These are phyloP conservation scores for Epichloe gansuensis DNA, from an alignment of 2,329 filamentous ascomycete genomes.

Conservation along the genomic window DNA sequence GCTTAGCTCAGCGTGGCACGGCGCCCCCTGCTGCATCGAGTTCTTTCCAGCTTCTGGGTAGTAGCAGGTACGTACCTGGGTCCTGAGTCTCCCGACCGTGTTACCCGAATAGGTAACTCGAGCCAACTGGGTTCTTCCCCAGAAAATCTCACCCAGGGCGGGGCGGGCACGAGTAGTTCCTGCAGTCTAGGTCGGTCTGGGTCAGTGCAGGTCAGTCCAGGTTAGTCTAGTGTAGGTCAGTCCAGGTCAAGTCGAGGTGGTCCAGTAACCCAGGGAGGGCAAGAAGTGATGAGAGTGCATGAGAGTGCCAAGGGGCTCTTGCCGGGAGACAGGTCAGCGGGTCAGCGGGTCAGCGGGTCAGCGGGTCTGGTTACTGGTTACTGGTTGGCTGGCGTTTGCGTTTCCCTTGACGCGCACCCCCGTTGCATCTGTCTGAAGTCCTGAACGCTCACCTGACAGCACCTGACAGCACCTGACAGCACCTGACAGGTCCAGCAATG, in stretches of 20 bases:
- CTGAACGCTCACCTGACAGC: background rate
- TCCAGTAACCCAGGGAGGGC: too few species aligned
- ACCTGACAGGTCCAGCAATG: background rate
- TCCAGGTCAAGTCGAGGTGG: background rate
- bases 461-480: background rate
- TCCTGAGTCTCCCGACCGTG: background rate
- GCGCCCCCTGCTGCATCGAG: background rate
- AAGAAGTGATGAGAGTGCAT: background rate
- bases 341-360: too few species aligned
- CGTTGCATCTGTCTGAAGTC: too few species aligned
- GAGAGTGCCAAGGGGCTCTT: background rate
- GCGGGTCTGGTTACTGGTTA: too few species aligned
- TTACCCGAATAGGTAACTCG: slow-evolving; percentile 7
- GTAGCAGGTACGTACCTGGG: too few species aligned
- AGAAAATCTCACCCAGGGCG: background rate
- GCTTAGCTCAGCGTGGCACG: too few species aligned
- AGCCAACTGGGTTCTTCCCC: slow-evolving; percentile 4
- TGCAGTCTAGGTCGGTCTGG: background rate
- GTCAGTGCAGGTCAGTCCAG: too few species aligned
- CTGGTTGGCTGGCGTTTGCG: too few species aligned
- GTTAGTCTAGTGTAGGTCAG: background rate
- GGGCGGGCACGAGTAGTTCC: slow-evolving; percentile 1
- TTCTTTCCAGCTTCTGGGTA: background rate
- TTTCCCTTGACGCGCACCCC: too few species aligned
- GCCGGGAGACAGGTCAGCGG: too few species aligned